A percentile compares a stretch with the other conserved stretches of the same genome.
Evolutionary conservation across 2,329 filamentous ascomycete genomes (phyloP).

Genomic region (Colletotrichum tamarilloi): DNA sequence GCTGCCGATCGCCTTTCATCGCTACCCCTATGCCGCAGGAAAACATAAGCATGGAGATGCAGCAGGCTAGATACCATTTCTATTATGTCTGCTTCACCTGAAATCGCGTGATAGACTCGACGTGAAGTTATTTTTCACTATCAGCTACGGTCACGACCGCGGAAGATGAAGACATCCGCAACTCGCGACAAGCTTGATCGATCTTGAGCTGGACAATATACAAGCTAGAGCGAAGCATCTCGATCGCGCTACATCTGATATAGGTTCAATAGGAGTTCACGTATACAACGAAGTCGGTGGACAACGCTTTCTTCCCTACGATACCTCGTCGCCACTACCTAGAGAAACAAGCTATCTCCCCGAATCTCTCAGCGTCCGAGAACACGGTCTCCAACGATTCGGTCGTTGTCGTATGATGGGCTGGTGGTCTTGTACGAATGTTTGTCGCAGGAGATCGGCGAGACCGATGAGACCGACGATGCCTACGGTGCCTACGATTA

Average conservation of each 20-base stretch:
- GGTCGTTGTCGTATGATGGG: background rate
- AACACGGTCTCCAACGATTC: background rate
- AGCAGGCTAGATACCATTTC: background rate
- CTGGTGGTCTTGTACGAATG: background rate
- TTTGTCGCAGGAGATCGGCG: background rate
- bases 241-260: background rate
- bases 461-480: background rate
- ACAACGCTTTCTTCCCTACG: background rate
- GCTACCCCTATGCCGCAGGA: background rate
- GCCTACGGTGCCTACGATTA: background rate
- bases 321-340: conserved; percentile 1
- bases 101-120: background rate
- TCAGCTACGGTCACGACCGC: background rate
- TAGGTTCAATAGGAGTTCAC: background rate
- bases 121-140: background rate
- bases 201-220: conserved; percentile 36
- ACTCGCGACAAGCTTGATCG: background rate
- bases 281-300: background rate
- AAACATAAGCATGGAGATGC: background rate
- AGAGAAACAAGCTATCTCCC: background rate
- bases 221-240: background rate
- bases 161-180: background rate
- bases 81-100: background rate
- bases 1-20: background rate
- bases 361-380: background rate